Conservation (phyloP, 164 flowering plant genomes). For the Chimonanthus salicifolius region DNA sequence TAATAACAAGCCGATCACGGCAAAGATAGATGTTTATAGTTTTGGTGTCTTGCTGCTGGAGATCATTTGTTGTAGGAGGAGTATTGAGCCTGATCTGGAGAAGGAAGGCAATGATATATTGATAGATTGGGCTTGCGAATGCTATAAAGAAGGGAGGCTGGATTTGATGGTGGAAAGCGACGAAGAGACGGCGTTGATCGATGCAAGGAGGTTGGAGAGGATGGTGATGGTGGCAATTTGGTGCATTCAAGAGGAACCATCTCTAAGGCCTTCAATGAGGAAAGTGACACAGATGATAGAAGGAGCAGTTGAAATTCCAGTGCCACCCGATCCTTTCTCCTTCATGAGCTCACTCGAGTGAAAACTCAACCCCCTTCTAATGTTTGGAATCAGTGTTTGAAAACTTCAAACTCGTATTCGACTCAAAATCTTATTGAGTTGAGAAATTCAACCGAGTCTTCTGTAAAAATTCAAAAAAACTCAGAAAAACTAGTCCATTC, state of each 20-base stretch:
- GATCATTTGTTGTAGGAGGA: conserved; percentile 17
- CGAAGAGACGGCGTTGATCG: conserved; percentile 13
- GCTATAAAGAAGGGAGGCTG: conserved; percentile 3
- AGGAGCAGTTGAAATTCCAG: conserved; percentile 15
- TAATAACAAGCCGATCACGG: conserved; percentile 15
- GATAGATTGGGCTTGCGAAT: conserved; percentile 21
- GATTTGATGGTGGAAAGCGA: conserved; percentile 11
- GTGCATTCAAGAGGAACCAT: conserved; percentile 26
- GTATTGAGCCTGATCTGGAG: background rate
- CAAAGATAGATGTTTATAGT: conserved; percentile 28
- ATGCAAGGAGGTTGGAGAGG: conserved; percentile 12
- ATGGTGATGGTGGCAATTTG: conserved; percentile 23
- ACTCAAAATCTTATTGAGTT: too few relatives aligned
- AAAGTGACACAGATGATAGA: conserved; percentile 23
- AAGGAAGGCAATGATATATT: conserved; percentile 4
- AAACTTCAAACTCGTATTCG: too few relatives aligned
- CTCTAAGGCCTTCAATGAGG: conserved; percentile 23
- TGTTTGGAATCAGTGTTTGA: background rate
- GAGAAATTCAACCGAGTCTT: too few relatives aligned
- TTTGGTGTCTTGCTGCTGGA: conserved; percentile 24
- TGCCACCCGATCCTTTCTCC: conserved; percentile 21
- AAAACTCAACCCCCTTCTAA: background rate
- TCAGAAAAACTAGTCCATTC: too few relatives aligned
- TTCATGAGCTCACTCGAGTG: conserved; percentile 3
- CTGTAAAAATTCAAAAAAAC: too few relatives aligned